A percentile compares a stretch with the other conserved stretches of the same genome.
Conservation (phyloP, 192 early-diverging fungal genomes). For the Cetraspora pellucida region DNA sequence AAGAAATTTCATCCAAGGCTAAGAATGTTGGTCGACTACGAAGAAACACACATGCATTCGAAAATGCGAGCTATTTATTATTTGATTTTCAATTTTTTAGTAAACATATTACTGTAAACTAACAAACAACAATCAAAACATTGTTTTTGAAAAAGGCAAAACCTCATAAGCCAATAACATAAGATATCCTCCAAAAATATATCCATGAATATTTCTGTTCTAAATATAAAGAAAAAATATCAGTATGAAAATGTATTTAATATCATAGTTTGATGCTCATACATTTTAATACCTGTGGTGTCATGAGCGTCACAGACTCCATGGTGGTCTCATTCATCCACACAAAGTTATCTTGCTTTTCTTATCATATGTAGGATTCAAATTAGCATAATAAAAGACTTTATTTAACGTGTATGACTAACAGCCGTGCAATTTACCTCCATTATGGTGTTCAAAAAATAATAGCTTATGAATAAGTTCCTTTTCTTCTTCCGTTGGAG, state of each 20-base stretch:
- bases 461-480: constrained; percentile 78
- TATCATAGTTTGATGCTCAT: background rate
- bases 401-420: background rate
- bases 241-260: no score
- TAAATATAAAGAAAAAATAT: background rate
- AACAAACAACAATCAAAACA: background rate
- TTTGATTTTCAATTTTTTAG: background rate
- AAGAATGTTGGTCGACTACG: constrained; percentile 58
- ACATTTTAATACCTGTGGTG: constrained; percentile 75
- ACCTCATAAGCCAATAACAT: constrained; percentile 84
- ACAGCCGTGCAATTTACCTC: constrained; percentile 35
- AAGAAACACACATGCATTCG: constrained; percentile 72
- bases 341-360: constrained; percentile 51
- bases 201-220: constrained; percentile 37
- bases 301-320: constrained; percentile 66
- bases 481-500: constrained; percentile 81
- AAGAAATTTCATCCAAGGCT: constrained; percentile 75
- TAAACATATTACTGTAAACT: background rate
- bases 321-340: constrained; percentile 82
- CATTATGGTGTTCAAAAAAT: constrained; percentile 73
- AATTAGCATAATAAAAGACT: background rate
- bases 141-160: background rate
- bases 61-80: constrained; percentile 62
- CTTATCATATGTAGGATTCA: constrained; percentile 35
- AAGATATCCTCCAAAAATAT: constrained; percentile 80